These are phyloP conservation scores for Neurospora crassa DNA, from an alignment of 2,329 filamentous ascomycete species.

Conservation along the genomic window DNA sequence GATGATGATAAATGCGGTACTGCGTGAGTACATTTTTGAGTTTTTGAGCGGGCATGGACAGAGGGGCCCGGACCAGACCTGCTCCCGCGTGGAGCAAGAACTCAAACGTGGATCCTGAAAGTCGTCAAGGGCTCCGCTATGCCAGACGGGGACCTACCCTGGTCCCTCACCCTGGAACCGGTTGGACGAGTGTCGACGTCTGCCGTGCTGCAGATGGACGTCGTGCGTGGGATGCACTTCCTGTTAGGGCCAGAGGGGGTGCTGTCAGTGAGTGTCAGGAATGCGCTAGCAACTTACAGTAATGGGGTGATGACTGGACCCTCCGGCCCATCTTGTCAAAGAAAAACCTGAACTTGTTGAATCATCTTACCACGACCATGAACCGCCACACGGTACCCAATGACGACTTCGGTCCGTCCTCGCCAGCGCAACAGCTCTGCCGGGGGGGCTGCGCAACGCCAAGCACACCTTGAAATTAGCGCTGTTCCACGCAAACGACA, in stretches of 20 bases:
- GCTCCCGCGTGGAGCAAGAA: not conserved
- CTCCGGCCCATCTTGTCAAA: not conserved
- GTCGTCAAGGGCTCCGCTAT: not conserved
- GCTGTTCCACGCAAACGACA: not conserved
- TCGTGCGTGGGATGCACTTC: not conserved
- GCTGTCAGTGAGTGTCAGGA: not conserved
- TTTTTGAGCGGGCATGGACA: not conserved
- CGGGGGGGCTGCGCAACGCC: not conserved
- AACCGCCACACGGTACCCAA: not conserved
- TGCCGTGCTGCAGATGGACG: not conserved
- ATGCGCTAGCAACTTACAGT: not conserved
- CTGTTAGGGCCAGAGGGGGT: not conserved
- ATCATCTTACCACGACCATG: not conserved
- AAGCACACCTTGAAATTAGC: not conserved
- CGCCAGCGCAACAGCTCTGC: not conserved
- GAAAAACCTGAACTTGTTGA: not conserved
- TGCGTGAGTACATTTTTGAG: not conserved
- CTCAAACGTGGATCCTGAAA: not conserved
- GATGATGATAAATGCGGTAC: not conserved
- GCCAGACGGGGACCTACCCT: not conserved
- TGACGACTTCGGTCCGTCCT: not conserved
- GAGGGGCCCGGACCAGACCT: not conserved
- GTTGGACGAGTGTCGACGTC: not conserved
- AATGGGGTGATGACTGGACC: not conserved
- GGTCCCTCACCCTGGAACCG: not conserved